Evolutionary conservation across 371 early-diverging fungal genomes (phyloP).

Genomic region (Fennellomyces sp.): DNA sequence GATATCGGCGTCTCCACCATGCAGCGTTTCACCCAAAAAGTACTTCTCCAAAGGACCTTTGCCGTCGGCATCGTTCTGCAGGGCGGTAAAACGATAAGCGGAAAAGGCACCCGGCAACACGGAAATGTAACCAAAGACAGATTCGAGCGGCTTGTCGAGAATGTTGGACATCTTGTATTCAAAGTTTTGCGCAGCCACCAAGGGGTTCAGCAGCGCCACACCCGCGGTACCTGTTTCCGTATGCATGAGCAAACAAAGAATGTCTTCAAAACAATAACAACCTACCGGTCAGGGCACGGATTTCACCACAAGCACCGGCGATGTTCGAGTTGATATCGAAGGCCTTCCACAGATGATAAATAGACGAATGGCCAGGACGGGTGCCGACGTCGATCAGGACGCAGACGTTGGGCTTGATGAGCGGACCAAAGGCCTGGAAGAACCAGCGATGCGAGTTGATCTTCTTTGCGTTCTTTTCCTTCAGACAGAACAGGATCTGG

Average conservation of each 20-base stretch:
- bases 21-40: slow-evolving; percentile 74
- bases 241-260: background rate
- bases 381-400: slow-evolving; percentile 86
- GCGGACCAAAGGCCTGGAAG: slow-evolving; percentile 83
- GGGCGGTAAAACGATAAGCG: slow-evolving; percentile 78
- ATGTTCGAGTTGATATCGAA: slow-evolving; percentile 75
- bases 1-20: slow-evolving; percentile 65
- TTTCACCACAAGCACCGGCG: slow-evolving; percentile 90
- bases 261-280: too few species aligned
- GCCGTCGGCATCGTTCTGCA: slow-evolving; percentile 65
- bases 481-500: slow-evolving; percentile 81
- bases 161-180: slow-evolving; percentile 89
- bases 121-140: slow-evolving; percentile 83
- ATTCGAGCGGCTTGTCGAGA: slow-evolving; percentile 86
- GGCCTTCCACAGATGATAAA: slow-evolving; percentile 82
- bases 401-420: slow-evolving; percentile 76
- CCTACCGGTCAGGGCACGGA: slow-evolving; percentile 75
- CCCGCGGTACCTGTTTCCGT: slow-evolving; percentile 60
- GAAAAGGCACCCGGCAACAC: slow-evolving; percentile 88
- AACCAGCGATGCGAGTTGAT: slow-evolving; percentile 93
- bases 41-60: slow-evolving; percentile 75
- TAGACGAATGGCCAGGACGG: slow-evolving; percentile 64
- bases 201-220: slow-evolving; percentile 74
- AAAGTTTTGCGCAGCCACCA: slow-evolving; percentile 90
- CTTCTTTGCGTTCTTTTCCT: slow-evolving; percentile 74